Percentiles rank a stretch among this genome's conserved stretches.
Evolutionary conservation across 371 early-diverging fungal genomes (phyloP).

Genomic region (Rhizopus sp.): DNA sequence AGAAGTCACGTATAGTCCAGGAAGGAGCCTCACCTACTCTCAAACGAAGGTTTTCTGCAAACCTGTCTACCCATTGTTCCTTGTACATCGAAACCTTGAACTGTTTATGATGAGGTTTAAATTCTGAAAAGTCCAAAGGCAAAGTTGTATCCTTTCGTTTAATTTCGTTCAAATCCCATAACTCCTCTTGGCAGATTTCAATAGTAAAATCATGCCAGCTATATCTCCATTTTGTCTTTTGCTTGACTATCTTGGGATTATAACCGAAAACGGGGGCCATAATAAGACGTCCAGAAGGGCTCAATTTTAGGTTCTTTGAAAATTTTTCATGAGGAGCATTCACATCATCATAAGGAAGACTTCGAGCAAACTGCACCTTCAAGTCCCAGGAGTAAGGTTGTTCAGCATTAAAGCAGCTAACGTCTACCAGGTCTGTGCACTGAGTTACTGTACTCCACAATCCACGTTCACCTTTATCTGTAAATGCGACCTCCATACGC

Average conservation of each 20-base stretch:
- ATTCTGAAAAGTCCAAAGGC: constrained; percentile 29
- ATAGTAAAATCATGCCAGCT: constrained; percentile 35
- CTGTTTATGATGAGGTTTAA: constrained; percentile 27
- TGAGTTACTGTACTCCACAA: constrained; percentile 43
- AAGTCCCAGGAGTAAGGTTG: constrained; percentile 49
- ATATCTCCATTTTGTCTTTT: constrained; percentile 47
- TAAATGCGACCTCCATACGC: constrained; percentile 22
- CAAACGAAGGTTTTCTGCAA: constrained; percentile 39
- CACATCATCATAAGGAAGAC: constrained; percentile 24
- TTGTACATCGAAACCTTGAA: constrained; percentile 39
- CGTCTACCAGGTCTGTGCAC: constrained; percentile 28
- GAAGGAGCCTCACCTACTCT: constrained; percentile 44
- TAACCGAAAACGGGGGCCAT: constrained; percentile 28
- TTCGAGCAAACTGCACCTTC: constrained; percentile 36
- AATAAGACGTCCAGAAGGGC: constrained; percentile 22
- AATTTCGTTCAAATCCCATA: constrained; percentile 36
- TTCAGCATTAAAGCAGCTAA: constrained; percentile 33
- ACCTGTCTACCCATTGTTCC: constrained; percentile 39
- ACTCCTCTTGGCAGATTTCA: constrained; percentile 43
- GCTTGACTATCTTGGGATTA: constrained; percentile 24
- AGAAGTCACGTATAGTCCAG: constrained; percentile 41
- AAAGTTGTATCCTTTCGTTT: constrained; percentile 22
- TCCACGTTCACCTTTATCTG: constrained; percentile 18
- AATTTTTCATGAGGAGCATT: constrained; percentile 48
- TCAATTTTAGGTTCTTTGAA: constrained; percentile 22